Evolutionary conservation across 2,329 filamentous ascomycete genomes (phyloP), one percentile per base, ranked within the genome.

Genomic region (Pleurostoma richardsiae): DNA sequence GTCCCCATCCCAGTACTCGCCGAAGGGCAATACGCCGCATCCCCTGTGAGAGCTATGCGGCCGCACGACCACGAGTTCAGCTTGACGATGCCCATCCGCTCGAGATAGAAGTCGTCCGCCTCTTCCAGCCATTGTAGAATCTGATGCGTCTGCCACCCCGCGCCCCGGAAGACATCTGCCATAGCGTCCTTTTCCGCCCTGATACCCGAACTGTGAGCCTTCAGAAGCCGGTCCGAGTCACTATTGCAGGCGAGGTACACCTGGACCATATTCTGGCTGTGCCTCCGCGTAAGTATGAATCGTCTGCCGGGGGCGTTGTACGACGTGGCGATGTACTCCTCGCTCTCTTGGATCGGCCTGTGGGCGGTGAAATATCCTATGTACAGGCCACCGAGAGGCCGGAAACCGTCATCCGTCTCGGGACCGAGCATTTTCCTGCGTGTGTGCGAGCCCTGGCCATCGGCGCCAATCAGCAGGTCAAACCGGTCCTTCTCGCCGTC

Each of bases 391-490:
- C 19, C 19, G 19, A 19, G 19, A 2, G 55, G 57, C 1, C 66
- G 52, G 0, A 56, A 52, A 4, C 55, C 29, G 7, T 67, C 61
- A 0, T 54, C 45, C 11, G 44, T 40, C 11, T 54, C 54, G 1
- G 56, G 36, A 3, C 56, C 60, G 1, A 73, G 52, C 51, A 74
- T 68, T 42, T 66, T 63, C 41, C 59, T 68, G 19, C 77, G 67
- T 3, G 71, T 71, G 30, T 65, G 69, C 1, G 77, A 82, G 4
- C 70, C 63, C 40, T 75, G 68, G 0, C 80, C 80, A 48, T 83
- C 79, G 3, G 78, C 77, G 5, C 73, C 77, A 39, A 82, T 69
- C 1, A 82, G 51, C 0, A 82, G 55, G 52, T 82, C 77, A 42
- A 68, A 82, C 1, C 54, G 57, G 6, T 68, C 66, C 0, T 53